phyloP scores from a whole-genome alignment of 2,329 filamentous ascomycete genomes.

The Sarocladiaceae sp. region DNA sequence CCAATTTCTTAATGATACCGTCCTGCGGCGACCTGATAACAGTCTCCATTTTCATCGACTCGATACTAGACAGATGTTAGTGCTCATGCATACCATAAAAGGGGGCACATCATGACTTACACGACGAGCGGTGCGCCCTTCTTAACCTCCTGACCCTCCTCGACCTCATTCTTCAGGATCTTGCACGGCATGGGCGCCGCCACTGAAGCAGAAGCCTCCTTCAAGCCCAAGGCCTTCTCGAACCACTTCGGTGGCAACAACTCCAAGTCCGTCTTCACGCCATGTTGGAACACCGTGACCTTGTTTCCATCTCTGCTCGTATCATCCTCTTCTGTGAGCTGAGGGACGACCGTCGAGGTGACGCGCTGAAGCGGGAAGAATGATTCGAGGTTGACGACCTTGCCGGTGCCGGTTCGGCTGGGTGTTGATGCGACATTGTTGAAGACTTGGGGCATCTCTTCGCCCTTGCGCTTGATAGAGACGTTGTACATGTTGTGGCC shows the following conservation, averaged over 20 bases:
- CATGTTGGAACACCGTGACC: constrained; percentile 73
- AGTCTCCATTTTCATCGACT: constrained; percentile 90
- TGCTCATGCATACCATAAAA: constrained; percentile 22
- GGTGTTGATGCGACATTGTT: constrained; percentile 37
- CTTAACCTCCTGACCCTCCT: constrained; percentile 74
- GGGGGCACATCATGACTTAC: constrained; percentile 35
- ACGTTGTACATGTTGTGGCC: constrained; percentile 44
- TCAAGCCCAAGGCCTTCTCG: constrained; percentile 79
- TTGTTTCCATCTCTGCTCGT: constrained; percentile 32
- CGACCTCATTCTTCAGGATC: constrained; percentile 83
- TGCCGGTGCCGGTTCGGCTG: constrained; percentile 25
- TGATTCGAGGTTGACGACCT: constrained; percentile 28
- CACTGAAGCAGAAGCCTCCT: constrained; percentile 77
- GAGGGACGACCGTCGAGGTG: constrained; percentile 69
- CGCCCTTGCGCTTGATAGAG: constrained; percentile 36
- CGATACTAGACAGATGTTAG: constrained; percentile 51
- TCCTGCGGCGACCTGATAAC: constrained; percentile 74
- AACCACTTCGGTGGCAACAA: constrained; percentile 71
- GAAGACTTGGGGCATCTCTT: constrained; percentile 34
- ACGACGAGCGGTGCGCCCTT: constrained; percentile 88
- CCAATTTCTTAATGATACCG: constrained; percentile 66
- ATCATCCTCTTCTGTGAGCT: constrained; percentile 43
- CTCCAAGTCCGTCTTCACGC: constrained; percentile 53
- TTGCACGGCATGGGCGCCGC: constrained; percentile 97
- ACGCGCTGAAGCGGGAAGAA: constrained; percentile 82